These are phyloP conservation scores for Jimgerdemannia flammicorona DNA, from an alignment of 192 early-diverging fungal species.

Conservation along the genomic window DNA sequence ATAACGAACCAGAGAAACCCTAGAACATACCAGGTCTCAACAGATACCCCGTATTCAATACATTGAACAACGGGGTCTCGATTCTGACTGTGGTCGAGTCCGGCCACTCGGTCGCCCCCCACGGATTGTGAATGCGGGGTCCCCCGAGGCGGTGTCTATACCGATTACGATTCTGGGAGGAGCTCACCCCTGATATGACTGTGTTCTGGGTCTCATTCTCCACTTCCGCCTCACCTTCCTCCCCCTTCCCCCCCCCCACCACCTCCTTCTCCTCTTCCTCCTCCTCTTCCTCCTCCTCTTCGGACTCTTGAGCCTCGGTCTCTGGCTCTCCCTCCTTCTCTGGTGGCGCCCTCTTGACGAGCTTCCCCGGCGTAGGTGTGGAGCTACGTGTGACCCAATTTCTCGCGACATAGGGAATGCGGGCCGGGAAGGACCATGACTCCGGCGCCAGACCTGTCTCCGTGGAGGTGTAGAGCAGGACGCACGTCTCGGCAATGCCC, in stretches of 20 bases:
- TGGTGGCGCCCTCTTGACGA: no score
- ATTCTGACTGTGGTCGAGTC: no score
- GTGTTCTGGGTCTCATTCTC: neutral
- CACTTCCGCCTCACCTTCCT: neutral
- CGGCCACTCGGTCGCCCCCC: no score
- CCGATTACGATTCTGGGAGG: no score
- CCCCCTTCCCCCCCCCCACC: neutral
- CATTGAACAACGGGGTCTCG: neutral
- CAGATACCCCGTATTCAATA: neutral
- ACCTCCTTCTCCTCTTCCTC: neutral
- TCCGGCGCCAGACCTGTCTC: slow-evolving; percentile 48
- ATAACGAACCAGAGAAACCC: neutral
- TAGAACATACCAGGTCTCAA: neutral
- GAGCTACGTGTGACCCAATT: slow-evolving; percentile 7
- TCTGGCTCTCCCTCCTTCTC: no score
- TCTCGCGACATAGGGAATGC: neutral
- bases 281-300: neutral
- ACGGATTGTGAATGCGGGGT: neutral
- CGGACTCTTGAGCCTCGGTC: neutral
- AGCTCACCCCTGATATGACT: neutral
- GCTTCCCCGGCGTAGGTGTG: neutral
- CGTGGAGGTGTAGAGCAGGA: slow-evolving; percentile 36
- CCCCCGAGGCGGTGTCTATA: no score
- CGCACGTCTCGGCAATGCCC: slow-evolving; percentile 39
- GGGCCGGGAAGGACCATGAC: slow-evolving; percentile 19